Base-by-base conservation (phyloP, 805 yeast species). In the Scheffersomyces stipitis region DNA sequence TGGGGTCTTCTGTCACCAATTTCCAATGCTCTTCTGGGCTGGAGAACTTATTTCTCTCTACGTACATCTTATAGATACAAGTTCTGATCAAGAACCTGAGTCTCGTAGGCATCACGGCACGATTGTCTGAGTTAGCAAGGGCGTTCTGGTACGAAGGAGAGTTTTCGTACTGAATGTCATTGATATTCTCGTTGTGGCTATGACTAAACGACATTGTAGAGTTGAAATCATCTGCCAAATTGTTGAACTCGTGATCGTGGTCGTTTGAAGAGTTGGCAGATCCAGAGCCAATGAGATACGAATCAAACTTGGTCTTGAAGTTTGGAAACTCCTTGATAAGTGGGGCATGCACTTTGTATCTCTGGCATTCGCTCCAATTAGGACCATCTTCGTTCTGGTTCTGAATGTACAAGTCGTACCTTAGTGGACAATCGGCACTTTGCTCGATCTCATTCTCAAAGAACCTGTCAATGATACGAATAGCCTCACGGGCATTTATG, bases 401-500 rank as follows among this genome's bases (percentile, higher is more conserved):
- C 46, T 76, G 69, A 42, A 69, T 45, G 29, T 42, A 31, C 39
- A 75, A 29, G 30, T 46, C 30, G 46, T 62, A 46, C 30, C 30
- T 40, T 16, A 41, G 30, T 7, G 16, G 26, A 14, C 35, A 29
- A 15, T 43, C 34, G 26, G 39, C 44, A 10, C 41, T 15, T 13
- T n/a, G n/a, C n/a, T 26, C 26, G 10, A 26, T 34, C 27, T 51
- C 58, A 14, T 34, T 30, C 22, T 64, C 73, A 27, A 65, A 52
- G 23, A 58, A 41, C 26, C 62, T 59, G 45, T 83, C 88, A 36
- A 83, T 77, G 47, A 81, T 78, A 38, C 74, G 64, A 34, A 82
- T 69, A 14, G 86, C 75, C 50, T 81, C 85, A 36, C 81, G 66
- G 5, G 90, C 83, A 56, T 78, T 79, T n/a, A 73, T 68, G 14